Conservation (phyloP, 352 stramenopile genomes). For the Pythium apleroticum region DNA sequence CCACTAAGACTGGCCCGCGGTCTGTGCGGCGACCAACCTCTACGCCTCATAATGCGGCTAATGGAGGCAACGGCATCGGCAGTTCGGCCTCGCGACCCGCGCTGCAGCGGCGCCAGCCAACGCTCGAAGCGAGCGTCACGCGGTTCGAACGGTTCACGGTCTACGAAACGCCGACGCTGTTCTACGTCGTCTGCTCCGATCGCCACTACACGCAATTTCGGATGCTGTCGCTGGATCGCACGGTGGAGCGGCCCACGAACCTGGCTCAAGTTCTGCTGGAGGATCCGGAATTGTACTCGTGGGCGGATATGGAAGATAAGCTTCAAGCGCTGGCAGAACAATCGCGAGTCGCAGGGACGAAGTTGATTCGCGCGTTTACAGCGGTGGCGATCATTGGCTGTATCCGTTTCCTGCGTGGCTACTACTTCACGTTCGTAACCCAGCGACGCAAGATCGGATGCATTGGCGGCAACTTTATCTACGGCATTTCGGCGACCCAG, state of each 20-base stretch:
- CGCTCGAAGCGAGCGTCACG: constrained; percentile 55
- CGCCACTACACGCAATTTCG: constrained; percentile 81
- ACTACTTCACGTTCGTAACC: constrained; percentile 98
- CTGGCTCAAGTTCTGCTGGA: constrained; percentile 64
- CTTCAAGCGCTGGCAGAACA: constrained; percentile 65
- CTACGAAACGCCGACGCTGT: constrained; percentile 71
- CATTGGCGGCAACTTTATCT: constrained; percentile 96
- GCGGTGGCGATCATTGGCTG: constrained; percentile 98
- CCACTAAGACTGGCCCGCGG: constrained; percentile 20
- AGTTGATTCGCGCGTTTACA: constrained; percentile 74
- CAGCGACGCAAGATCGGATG: constrained; percentile 95
- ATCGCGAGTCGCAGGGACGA: constrained; percentile 36
- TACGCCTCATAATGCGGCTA: constrained; percentile 28
- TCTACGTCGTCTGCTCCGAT: constrained; percentile 84
- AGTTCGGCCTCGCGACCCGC: constrained; percentile 30
- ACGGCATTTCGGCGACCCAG: constrained; percentile 95
- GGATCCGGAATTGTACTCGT: constrained; percentile 66
- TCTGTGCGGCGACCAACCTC: constrained; percentile 35
- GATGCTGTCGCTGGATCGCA: constrained; percentile 72
- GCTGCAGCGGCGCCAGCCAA: constrained; percentile 63
- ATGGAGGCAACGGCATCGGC: constrained; percentile 9
- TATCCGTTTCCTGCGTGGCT: constrained; percentile 97
- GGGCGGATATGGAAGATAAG: constrained; percentile 78
- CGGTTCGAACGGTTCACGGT: constrained; percentile 85
- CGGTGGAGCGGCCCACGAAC: constrained; percentile 52